Conservation (phyloP, 2,329 filamentous ascomycete species). For the Colletotrichum sp. region DNA sequence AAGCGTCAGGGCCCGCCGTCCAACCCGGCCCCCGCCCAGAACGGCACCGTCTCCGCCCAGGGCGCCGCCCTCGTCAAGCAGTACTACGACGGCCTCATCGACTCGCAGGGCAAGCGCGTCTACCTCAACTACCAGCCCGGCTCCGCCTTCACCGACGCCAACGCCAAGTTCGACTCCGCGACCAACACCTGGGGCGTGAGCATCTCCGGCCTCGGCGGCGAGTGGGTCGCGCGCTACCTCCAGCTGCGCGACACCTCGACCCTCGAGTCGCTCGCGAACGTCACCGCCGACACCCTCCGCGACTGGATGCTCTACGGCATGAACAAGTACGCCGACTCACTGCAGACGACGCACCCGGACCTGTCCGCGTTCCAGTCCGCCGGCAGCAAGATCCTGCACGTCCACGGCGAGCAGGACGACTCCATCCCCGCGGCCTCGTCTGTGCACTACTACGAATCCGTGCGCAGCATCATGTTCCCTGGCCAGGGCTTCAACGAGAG, state of each 20-base stretch:
- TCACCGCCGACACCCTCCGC: slow-evolving; percentile 58
- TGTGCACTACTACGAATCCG: slow-evolving; percentile 40
- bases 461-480: slow-evolving; percentile 54
- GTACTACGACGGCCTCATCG: slow-evolving; percentile 37
- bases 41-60: neutral
- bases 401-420: slow-evolving; percentile 44
- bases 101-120: slow-evolving; percentile 36
- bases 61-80: neutral
- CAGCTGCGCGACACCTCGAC: slow-evolving; percentile 31
- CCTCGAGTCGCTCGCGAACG: slow-evolving; percentile 42
- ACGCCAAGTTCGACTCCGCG: slow-evolving; percentile 32
- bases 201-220: slow-evolving; percentile 17
- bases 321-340: slow-evolving; percentile 35
- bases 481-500: slow-evolving; percentile 33
- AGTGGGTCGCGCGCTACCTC: slow-evolving; percentile 44
- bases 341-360: slow-evolving; percentile 37
- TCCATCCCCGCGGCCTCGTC: slow-evolving; percentile 37
- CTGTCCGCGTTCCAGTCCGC: slow-evolving; percentile 33
- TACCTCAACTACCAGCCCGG: slow-evolving; percentile 38
- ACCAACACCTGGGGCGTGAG: slow-evolving; percentile 24
- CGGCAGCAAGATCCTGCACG: slow-evolving; percentile 47
- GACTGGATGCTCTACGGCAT: slow-evolving; percentile 55
- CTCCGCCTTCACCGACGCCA: slow-evolving; percentile 36
- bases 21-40: slow-evolving; percentile 29
- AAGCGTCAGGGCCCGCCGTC: slow-evolving; percentile 23